Evolutionary conservation across 306 rosid genomes (phyloP), one percentile per base, ranked within the genome.

Genomic region (Echinosophora koreensis): DNA sequence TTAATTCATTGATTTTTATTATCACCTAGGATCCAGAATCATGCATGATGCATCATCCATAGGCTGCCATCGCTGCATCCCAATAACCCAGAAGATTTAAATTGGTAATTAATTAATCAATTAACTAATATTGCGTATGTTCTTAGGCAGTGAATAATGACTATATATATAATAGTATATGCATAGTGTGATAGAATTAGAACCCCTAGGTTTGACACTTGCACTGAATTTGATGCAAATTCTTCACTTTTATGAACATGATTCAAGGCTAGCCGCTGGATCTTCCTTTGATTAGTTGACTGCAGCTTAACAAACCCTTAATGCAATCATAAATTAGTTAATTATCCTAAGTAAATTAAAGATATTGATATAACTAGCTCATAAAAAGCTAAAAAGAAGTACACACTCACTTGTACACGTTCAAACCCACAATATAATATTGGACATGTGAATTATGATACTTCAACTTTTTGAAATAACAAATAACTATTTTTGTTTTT

Each of bases 201-300:
- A 80, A 80, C 66, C 84, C 83, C 85, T 42, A 66, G 66, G 82
- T 81, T 88, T 83, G 88, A 84, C 86, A 62, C 75, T 84, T 35
- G 30, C 93, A 81, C 97, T 90, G 93, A 92, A 88, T 88, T 90
- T 87, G 69, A 90, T 88, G 96, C 90, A 81, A 81, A 81, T 83
- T 87, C 73, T 76, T 71, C 82, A 80, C 77, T 89, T 80, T 66
- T 47, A 64, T 85, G 88, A 81, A 77, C 90, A 62, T 75, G 81
- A 83, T 87, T 87, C 87, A 79, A 50, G 96, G 87, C 17, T 65
- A 46, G 49, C 79, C 77, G 77, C 69, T 72, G 65, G 76, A 66
- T 81, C 78, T 58, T 77, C 79, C 62, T 42, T 35, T 14, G 18
- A 76, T 84, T 79, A 57, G 77, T 75, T 77, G 68, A 71, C 74